Evolutionary conservation across 345 rosid species (phyloP), one percentile per base, ranked within the genome.

Genomic region (Cardiospermum halicacabum): DNA sequence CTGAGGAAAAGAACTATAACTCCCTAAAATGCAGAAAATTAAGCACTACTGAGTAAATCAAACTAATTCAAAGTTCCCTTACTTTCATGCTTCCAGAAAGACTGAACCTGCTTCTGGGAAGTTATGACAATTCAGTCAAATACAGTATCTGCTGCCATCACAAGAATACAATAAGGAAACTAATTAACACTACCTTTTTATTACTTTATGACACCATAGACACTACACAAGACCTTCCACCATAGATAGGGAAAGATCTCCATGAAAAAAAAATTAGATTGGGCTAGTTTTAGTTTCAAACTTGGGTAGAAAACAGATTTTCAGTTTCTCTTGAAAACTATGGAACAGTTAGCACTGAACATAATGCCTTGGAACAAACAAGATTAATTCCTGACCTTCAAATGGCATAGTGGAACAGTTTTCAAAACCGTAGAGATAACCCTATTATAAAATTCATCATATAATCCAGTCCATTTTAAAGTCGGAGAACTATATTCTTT

Each of bases 51-150:
- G 3, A 55, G 37, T 4, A 56, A n/a, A n/a, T n/a, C 1, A 11
- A 66, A 19, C 26, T 36, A 26, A 55, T 28, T 53, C 9, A 58
- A 40, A 24, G 31, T 45, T 54, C 28, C 60, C 93, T 85, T 91
- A 94, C 96, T 78, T 91, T 96, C 99, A 89, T 3, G 96, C 95
- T 64, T 94, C 81, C 42, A 94, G 84, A 75, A 94, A 94, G 63
- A 94, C 90, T 3, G 91, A 85, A 62, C 85, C 99, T 8, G 97
- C 99, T 81, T 91, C 96, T 49, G 97, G 96, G 97, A 94, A 62
- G 96, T 94, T 56, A 94, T 89, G 66, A 91, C 72, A 66, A 94
- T 94, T 97, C 99, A 91, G 62, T 94, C 96, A 75, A 91, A 91
- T 13, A 62, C 27, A 34, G 63, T 75, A 71, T 81, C 97, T 85